Base-by-base conservation (phyloP, 768 basidiomycete species). In the Boletus pseudo-olivaceus region DNA sequence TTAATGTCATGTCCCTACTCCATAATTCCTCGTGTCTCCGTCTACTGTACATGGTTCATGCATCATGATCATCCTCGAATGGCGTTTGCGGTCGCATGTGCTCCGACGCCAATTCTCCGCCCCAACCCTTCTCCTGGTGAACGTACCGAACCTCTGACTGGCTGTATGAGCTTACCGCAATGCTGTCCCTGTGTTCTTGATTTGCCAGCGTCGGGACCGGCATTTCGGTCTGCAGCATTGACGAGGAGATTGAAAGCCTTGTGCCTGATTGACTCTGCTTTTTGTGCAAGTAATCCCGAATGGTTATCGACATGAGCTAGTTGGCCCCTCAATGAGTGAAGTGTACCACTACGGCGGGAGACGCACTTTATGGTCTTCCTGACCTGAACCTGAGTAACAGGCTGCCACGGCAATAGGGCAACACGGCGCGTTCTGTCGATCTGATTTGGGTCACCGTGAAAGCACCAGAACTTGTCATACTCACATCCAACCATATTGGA, bases 401-500 rank as follows among this genome's bases (percentile, higher is more conserved):
- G 85, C 89, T 27, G 80, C 83, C 17, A 91, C 73, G 7, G 84
- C 90, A 53, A 92, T 89, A 2, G 90, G 90, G 67, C 88, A 89
- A 61, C 87, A 89, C n/a, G 81, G 83, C 14, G 87, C 87, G 55
- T 88, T 90, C 90, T 92, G 60, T 41, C 17, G 49, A 43, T 35
- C 27, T 20, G 33, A 44, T 26, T 42, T 59, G 40, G 50, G 42
- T 52, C 35, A 50, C 41, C 27, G 34, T 46, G 34, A 46, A 41
- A 29, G 42, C 19, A 34, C 38, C 33, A 38, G 35, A 40, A 49
- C 6, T 10, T 32, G 41, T 23, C 41, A 19, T 26, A 53, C 69
- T 62, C 67, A 86, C 89, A 78, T 90, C 85, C 53, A 92, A 72
- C 88, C 89, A 92, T 59, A 92, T 83, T 5, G 90, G 90, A 76